Percentiles rank a stretch among this genome's conserved stretches.
Evolutionary conservation across 257 asterid genomes (phyloP).

Genomic region (Penstemon davidsonii): DNA sequence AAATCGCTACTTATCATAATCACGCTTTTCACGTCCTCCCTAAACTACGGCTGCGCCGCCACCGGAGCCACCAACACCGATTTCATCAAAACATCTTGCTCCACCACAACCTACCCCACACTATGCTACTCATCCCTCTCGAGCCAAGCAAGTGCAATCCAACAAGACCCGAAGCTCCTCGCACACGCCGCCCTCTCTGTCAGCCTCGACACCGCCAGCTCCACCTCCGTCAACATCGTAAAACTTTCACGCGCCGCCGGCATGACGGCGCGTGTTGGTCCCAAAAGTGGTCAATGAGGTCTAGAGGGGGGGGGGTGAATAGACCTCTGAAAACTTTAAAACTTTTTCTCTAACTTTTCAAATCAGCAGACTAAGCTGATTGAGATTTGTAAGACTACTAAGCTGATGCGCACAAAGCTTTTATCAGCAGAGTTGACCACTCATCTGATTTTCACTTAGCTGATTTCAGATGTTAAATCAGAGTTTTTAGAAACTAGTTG

Average conservation of each 20-base stretch:
- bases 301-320: too few species aligned
- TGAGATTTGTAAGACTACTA: too few species aligned
- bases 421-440: too few species aligned
- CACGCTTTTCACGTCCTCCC: conserved; percentile 21
- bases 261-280: conserved; percentile 50
- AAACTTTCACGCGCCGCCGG: conserved; percentile 39
- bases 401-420: too few species aligned
- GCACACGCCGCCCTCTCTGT: conserved; percentile 63
- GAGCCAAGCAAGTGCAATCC: conserved; percentile 44
- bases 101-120: conserved; percentile 59
- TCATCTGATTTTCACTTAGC: too few species aligned
- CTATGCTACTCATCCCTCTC: conserved; percentile 70
- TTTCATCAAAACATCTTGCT: conserved; percentile 62
- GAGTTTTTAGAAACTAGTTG: too few species aligned
- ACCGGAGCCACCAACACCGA: conserved; percentile 34
- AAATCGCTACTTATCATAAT: conserved; percentile 28
- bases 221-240: conserved; percentile 45
- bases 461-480: too few species aligned
- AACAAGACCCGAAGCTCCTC: conserved; percentile 48
- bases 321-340: too few species aligned
- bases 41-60: conserved; percentile 22
- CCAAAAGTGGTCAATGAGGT: too few species aligned
- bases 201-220: conserved; percentile 38
- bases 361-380: too few species aligned
- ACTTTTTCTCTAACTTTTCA: too few species aligned